phyloP scores from a whole-genome alignment of 2,329 filamentous ascomycete species.

The Camillea tinctor region DNA sequence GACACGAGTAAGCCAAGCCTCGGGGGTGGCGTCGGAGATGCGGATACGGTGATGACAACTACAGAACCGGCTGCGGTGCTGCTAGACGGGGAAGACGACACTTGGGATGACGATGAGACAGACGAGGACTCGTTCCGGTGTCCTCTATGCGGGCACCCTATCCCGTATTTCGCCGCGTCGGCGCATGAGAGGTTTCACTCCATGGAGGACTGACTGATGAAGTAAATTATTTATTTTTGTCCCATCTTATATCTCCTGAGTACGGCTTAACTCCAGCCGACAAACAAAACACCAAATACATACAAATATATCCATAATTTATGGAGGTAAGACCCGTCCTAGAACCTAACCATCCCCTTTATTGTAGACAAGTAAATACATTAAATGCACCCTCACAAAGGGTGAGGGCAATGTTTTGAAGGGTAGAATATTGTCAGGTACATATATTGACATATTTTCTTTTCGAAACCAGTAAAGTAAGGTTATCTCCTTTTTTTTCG shows the following conservation, averaged over 20 bases:
- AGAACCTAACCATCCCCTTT: too few species aligned
- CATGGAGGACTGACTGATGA: constrained; percentile 27
- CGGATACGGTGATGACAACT: background rate
- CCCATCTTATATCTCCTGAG: too few species aligned
- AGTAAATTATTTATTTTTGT: too few species aligned
- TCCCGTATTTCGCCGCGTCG: constrained; percentile 57
- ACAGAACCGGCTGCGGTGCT: constrained; percentile 5
- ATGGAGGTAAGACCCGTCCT: too few species aligned
- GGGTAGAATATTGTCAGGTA: too few species aligned
- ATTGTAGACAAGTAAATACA: too few species aligned
- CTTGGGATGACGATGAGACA: constrained; percentile 13
- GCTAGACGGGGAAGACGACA: too few species aligned
- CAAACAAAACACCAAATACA: too few species aligned
- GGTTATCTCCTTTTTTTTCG: background rate
- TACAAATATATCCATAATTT: too few species aligned
- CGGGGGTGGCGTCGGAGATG: background rate
- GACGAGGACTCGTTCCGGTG: constrained; percentile 37
- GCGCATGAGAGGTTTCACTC: constrained; percentile 56
- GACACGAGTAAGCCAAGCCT: background rate
- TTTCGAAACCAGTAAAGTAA: background rate
- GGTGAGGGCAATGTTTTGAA: too few species aligned
- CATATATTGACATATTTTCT: background rate
- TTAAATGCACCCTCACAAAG: too few species aligned
- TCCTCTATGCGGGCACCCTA: constrained; percentile 49
- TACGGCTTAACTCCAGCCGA: too few species aligned